These are phyloP conservation scores for Solanum hybrid DNA, from an alignment of 305 asterid species.

Conservation along the genomic window DNA sequence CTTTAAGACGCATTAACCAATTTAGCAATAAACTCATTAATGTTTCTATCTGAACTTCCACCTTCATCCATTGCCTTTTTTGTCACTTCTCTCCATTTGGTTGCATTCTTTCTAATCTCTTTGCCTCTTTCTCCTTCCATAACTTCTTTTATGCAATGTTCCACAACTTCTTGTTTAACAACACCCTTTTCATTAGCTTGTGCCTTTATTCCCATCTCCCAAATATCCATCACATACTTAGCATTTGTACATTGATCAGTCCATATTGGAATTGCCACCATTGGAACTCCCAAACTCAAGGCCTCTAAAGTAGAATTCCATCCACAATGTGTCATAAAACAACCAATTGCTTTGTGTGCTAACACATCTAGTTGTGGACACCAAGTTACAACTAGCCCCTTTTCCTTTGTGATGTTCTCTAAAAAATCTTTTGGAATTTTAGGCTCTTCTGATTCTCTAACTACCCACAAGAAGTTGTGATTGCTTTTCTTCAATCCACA, in stretches of 20 bases:
- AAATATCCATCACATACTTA: constrained; percentile 7
- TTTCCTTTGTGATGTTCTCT: background rate
- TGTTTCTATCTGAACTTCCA: constrained; percentile 11
- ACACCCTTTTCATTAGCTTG: background rate
- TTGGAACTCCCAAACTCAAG: constrained; percentile 13
- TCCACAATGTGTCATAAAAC: constrained; percentile 20
- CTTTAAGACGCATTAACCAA: background rate
- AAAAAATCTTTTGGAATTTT: background rate
- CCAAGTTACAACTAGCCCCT: constrained; percentile 21
- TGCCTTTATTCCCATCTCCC: constrained; percentile 15
- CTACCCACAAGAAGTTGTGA: constrained; percentile 11
- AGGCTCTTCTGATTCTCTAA: background rate
- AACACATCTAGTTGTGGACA: constrained; percentile 20
- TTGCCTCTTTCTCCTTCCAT: constrained; percentile 10
- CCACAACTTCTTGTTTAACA: background rate
- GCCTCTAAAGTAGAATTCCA: constrained; percentile 24
- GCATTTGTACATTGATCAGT: constrained; percentile 18
- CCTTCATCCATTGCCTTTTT: constrained; percentile 2
- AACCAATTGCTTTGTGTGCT: constrained; percentile 8
- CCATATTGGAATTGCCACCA: constrained; percentile 22
- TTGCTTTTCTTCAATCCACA: background rate
- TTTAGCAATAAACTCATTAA: constrained; percentile 6
- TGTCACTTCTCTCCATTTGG: constrained; percentile 10
- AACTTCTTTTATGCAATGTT: background rate
- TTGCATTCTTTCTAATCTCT: constrained; percentile 10